phyloP scores from a whole-genome alignment of 1,284 basidiomycete genomes.

The Leccinum cinnamomeum region DNA sequence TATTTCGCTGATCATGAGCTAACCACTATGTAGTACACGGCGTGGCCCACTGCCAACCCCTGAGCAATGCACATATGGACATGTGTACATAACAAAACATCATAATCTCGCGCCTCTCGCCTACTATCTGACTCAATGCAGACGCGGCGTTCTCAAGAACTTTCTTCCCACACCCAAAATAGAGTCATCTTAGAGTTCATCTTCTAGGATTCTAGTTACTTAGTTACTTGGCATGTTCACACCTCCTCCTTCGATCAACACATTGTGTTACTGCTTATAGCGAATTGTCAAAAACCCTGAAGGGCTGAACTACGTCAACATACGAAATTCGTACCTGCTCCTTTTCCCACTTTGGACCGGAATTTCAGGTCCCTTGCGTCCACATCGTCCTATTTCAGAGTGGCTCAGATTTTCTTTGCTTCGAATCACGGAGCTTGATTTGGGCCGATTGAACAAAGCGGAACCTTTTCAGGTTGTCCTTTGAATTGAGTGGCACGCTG shows the following conservation, averaged over 20 bases:
- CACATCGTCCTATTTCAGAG: conserved; percentile 2
- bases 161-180: conserved; percentile 29
- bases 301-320: conserved; percentile 29
- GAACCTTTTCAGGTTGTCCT: background rate
- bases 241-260: conserved; percentile 25
- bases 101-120: conserved; percentile 17
- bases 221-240: conserved; percentile 28
- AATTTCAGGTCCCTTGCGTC: background rate
- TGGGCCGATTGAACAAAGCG: background rate
- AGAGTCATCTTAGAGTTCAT: conserved; percentile 7
- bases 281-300: conserved; percentile 35
- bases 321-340: conserved; percentile 9
- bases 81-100: conserved; percentile 14
- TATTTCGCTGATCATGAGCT: conserved; percentile 17
- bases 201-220: too few relatives aligned
- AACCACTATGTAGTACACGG: background rate
- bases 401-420: background rate
- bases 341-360: background rate
- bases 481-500: conserved; percentile 1
- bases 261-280: conserved; percentile 7
- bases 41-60: conserved; percentile 1
- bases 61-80: background rate
- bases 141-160: conserved; percentile 26
- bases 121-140: conserved; percentile 12
- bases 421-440: background rate